A percentile compares a stretch with the other conserved stretches of the same genome.
phyloP scores from a whole-genome alignment of 192 early-diverging fungal species.

The Coemansia sp. region DNA sequence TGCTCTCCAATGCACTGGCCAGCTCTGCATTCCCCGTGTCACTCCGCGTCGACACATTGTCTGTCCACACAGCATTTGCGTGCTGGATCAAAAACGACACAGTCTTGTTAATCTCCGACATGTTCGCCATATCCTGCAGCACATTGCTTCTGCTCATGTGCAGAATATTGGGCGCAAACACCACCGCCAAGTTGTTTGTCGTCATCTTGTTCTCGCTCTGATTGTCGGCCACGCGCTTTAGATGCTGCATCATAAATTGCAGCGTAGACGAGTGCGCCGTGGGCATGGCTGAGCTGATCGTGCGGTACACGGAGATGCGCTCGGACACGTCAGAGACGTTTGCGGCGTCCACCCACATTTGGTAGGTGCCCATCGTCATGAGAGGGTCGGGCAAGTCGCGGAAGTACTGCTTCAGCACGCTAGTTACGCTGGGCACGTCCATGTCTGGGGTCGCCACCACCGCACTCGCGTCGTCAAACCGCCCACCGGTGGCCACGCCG shows the following conservation, averaged over 20 bases:
- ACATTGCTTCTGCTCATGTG: slow-evolving; percentile 59
- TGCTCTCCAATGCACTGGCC: slow-evolving; percentile 11
- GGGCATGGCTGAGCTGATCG: slow-evolving; percentile 59
- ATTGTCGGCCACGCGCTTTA: slow-evolving; percentile 62
- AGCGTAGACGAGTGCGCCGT: slow-evolving; percentile 63
- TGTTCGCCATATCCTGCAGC: slow-evolving; percentile 67
- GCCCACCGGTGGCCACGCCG: slow-evolving; percentile 53
- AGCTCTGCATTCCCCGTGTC: not conserved
- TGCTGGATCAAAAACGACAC: slow-evolving; percentile 71
- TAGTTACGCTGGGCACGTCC: slow-evolving; percentile 78
- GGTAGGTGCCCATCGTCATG: slow-evolving; percentile 68
- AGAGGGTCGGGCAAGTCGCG: slow-evolving; percentile 73
- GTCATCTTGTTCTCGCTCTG: slow-evolving; percentile 82
- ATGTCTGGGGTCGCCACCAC: slow-evolving; percentile 27
- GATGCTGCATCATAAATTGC: slow-evolving; percentile 62
- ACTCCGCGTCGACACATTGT: not conserved
- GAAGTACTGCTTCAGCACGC: slow-evolving; percentile 79
- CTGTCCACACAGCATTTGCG: slow-evolving; percentile 52
- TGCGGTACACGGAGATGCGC: slow-evolving; percentile 43
- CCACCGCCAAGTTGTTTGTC: slow-evolving; percentile 87
- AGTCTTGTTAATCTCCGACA: slow-evolving; percentile 68
- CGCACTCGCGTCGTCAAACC: slow-evolving; percentile 34
- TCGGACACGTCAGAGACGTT: slow-evolving; percentile 28
- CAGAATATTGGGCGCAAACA: slow-evolving; percentile 90
- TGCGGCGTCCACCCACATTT: slow-evolving; percentile 62